Conservation (phyloP, 805 yeast genomes). For the Cyberlindnera lachancei region DNA sequence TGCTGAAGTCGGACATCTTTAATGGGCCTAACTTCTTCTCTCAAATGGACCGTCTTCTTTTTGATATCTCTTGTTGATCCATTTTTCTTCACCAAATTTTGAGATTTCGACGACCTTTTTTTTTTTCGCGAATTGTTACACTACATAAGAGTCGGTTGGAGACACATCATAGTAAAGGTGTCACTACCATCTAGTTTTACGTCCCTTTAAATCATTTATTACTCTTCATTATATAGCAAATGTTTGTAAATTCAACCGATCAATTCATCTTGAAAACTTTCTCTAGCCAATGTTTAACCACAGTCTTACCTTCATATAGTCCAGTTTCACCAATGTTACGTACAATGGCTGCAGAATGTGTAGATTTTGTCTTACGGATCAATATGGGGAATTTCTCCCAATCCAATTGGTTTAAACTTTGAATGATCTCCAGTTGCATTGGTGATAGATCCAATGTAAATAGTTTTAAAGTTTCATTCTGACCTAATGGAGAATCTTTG, state of each 20-base stretch:
- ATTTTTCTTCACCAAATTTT: not conserved
- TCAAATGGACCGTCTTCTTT: too few relatives aligned
- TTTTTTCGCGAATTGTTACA: too few relatives aligned
- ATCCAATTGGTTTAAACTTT: conserved; percentile 45
- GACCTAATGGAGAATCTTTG: conserved; percentile 13
- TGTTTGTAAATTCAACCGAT: too few relatives aligned
- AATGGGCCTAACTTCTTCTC: too few relatives aligned
- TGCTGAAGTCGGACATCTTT: conserved; percentile 21
- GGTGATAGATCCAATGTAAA: conserved; percentile 30
- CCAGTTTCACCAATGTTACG: conserved; percentile 45
- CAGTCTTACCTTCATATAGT: conserved; percentile 63
- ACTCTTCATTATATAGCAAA: too few relatives aligned
- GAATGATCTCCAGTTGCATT: conserved; percentile 45
- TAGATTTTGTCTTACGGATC: conserved; percentile 53
- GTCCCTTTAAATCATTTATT: too few relatives aligned
- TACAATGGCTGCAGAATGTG: conserved; percentile 81
- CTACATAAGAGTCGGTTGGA: too few relatives aligned
- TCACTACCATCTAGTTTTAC: too few relatives aligned
- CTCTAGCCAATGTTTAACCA: conserved; percentile 56
- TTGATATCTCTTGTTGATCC: too few relatives aligned
- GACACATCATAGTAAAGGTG: too few relatives aligned
- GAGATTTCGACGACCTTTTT: too few relatives aligned
- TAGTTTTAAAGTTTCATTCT: conserved; percentile 14
- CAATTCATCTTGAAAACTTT: conserved; percentile 28
- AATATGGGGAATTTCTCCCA: conserved; percentile 73